Conservation (phyloP, 2,329 filamentous ascomycete species). For the Ceratocystis alfenasii region DNA sequence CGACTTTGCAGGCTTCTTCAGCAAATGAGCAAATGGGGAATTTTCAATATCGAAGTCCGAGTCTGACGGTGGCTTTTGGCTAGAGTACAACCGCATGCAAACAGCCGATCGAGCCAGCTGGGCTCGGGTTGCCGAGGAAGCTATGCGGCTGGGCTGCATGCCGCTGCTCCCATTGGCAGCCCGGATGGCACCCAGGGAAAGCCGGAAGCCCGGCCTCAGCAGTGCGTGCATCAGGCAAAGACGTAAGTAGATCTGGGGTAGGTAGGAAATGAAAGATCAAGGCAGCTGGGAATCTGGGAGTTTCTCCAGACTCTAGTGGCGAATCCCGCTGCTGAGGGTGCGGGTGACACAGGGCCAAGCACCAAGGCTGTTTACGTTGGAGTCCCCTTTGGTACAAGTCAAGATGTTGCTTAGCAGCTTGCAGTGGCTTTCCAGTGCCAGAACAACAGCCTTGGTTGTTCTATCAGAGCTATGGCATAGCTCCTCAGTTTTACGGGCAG, state of each 20-base stretch:
- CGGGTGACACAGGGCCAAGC: no score
- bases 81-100: constrained; percentile 14
- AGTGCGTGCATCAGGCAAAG: constrained; percentile 15
- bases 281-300: not conserved
- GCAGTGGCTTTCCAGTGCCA: not conserved
- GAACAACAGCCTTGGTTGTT: not conserved
- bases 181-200: constrained; percentile 17
- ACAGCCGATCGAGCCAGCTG: not conserved
- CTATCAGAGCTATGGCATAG: not conserved
- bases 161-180: constrained; percentile 13
- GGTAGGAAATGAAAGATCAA: not conserved
- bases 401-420: not conserved
- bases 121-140: not conserved
- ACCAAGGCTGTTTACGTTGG: not conserved
- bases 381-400: not conserved
- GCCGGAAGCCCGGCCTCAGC: constrained; percentile 18
- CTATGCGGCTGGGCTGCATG: constrained; percentile 2
- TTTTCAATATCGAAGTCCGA: constrained; percentile 18
- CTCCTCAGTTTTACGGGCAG: not conserved
- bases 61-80: constrained; percentile 16
- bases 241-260: not conserved
- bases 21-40: constrained; percentile 19
- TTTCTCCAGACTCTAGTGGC: no score
- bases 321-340: no score
- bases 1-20: constrained; percentile 12